Percentiles rank a stretch among this genome's conserved stretches.
Evolutionary conservation across 169 alveolate genomes (phyloP).

Genomic region (Plasmodium malariae): DNA sequence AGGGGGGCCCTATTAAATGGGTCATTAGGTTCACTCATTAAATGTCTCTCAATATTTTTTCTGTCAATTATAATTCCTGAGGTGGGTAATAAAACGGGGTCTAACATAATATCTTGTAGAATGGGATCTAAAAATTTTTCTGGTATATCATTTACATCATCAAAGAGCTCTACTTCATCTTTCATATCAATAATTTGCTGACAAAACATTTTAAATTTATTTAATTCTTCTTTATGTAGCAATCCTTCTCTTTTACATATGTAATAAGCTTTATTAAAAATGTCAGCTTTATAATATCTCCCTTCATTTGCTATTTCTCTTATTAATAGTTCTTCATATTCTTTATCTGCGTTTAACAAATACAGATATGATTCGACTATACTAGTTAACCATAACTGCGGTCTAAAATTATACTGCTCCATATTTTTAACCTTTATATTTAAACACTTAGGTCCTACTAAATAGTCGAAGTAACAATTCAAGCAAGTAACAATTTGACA

Average conservation of each 20-base stretch:
- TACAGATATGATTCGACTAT: conserved; percentile 83
- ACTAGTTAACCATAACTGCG: conserved; percentile 86
- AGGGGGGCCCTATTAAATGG: conserved; percentile 95
- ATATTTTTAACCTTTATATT: conserved; percentile 91
- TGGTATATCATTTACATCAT: conserved; percentile 88
- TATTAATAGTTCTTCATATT: conserved; percentile 29
- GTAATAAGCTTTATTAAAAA: conserved; percentile 84
- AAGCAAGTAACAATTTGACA: conserved; percentile 91
- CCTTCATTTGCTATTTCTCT: conserved; percentile 84
- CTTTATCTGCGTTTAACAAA: conserved; percentile 75
- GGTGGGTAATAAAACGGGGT: conserved; percentile 94
- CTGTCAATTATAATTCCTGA: conserved; percentile 92
- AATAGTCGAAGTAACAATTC: conserved; percentile 90
- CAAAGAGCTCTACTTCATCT: conserved; percentile 74
- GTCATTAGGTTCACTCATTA: conserved; percentile 93
- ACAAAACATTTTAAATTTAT: conserved; percentile 77
- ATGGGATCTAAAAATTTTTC: conserved; percentile 94
- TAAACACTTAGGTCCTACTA: conserved; percentile 91
- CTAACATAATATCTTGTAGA: conserved; percentile 92
- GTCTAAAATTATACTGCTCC: conserved; percentile 90
- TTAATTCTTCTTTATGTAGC: conserved; percentile 76
- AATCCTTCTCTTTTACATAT: conserved; percentile 87
- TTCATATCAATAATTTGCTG: conserved; percentile 70
- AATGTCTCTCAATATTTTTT: conserved; percentile 91
- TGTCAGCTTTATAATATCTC: conserved; percentile 85